Conservation (phyloP, 2,329 filamentous ascomycete genomes). For the Fusarium bulbicola region DNA sequence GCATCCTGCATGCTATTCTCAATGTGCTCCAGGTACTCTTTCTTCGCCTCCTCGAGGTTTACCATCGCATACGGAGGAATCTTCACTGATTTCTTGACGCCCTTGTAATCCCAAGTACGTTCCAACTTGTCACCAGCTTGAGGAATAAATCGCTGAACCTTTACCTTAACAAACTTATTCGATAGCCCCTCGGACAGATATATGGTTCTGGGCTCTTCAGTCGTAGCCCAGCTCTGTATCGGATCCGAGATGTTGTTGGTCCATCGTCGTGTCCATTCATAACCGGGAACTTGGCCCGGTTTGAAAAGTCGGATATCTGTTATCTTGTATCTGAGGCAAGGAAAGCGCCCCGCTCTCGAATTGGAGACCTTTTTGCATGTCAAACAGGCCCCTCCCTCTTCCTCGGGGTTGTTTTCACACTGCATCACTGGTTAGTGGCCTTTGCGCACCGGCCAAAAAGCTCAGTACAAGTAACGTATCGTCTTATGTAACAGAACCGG, state of each 20-base stretch:
- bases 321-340: slow-evolving; percentile 69
- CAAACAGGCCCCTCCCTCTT: slow-evolving; percentile 59
- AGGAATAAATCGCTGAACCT: slow-evolving; percentile 64
- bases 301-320: slow-evolving; percentile 67
- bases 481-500: neutral
- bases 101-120: slow-evolving; percentile 62
- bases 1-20: slow-evolving; percentile 57
- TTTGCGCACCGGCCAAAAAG: neutral
- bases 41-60: slow-evolving; percentile 61
- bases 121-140: slow-evolving; percentile 64
- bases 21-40: slow-evolving; percentile 61
- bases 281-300: slow-evolving; percentile 65
- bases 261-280: slow-evolving; percentile 69
- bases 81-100: slow-evolving; percentile 56
- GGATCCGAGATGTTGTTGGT: slow-evolving; percentile 63
- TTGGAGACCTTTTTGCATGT: slow-evolving; percentile 63
- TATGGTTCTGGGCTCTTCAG: slow-evolving; percentile 59
- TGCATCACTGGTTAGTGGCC: slow-evolving; percentile 41
- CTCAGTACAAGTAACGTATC: neutral
- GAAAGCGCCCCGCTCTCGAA: slow-evolving; percentile 62
- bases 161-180: slow-evolving; percentile 55
- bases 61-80: slow-evolving; percentile 67
- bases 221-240: slow-evolving; percentile 65
- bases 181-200: slow-evolving; percentile 65
- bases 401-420: slow-evolving; percentile 62